Conservation (phyloP, 192 early-diverging fungal species). For the Linnemannia hyalina region DNA sequence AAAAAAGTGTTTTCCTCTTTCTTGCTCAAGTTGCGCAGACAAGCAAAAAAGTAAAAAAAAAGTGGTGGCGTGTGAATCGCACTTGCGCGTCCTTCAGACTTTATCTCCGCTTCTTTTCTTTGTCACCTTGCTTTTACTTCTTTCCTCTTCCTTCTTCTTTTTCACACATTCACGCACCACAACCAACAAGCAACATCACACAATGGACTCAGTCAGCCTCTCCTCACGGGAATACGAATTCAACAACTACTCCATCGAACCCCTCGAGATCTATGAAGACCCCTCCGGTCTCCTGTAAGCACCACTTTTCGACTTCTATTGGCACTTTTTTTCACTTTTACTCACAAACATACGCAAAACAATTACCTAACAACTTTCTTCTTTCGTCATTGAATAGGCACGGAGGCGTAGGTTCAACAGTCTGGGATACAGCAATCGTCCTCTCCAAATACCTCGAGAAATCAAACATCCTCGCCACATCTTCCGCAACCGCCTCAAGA, state of each 20-base stretch:
- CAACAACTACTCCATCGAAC: conserved; percentile 26
- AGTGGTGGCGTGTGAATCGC: neutral
- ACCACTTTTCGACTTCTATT: neutral
- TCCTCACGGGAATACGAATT: conserved; percentile 50
- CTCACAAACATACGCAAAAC: neutral
- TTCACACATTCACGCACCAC: too few relatives aligned
- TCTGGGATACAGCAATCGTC: conserved; percentile 55
- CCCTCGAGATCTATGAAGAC: conserved; percentile 47
- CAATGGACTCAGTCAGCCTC: conserved; percentile 25
- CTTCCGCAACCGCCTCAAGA: neutral
- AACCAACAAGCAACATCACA: neutral
- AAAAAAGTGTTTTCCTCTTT: neutral
- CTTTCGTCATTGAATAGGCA: conserved; percentile 3
- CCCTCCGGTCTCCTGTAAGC: conserved; percentile 44
- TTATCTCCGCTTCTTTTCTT: neutral
- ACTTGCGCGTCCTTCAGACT: neutral
- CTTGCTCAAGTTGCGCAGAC: neutral
- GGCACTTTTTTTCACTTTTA: too few relatives aligned
- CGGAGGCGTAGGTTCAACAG: conserved; percentile 53
- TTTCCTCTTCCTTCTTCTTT: neutral
- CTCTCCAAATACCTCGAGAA: conserved; percentile 42
- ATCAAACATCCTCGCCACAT: neutral
- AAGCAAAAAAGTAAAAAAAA: neutral
- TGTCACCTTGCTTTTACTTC: neutral
- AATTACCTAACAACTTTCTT: neutral